Percentiles rank a stretch among this genome's conserved stretches.
phyloP scores from a whole-genome alignment of 2,329 filamentous ascomycete genomes.

The Orbilia blumenaviensis region DNA sequence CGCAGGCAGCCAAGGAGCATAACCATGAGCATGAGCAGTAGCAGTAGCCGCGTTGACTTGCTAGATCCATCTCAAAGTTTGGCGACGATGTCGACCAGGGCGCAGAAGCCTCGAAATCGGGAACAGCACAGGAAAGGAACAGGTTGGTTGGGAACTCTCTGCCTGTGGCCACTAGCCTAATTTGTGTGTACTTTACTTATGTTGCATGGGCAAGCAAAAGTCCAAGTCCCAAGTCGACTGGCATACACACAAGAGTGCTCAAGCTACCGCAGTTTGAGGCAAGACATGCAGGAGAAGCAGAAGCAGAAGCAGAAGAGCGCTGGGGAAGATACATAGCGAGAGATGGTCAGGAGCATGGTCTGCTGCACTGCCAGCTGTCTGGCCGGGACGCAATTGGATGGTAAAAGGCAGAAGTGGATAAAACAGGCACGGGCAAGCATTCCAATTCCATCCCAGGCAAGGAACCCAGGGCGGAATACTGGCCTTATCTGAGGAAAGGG shows the following conservation, averaged over 20 bases:
- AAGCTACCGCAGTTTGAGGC: slow-evolving; percentile 25
- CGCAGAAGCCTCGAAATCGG: slow-evolving; percentile 33
- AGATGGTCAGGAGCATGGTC: slow-evolving; percentile 23
- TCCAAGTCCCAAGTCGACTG: no score
- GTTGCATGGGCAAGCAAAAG: no score
- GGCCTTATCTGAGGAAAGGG: slow-evolving; percentile 24
- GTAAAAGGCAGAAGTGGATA: slow-evolving; percentile 48
- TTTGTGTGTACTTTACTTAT: neutral
- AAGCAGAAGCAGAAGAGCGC: slow-evolving; percentile 14
- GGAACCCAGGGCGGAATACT: slow-evolving; percentile 28
- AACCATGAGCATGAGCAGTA: neutral
- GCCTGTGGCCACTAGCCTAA: neutral
- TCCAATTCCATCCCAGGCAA: slow-evolving; percentile 28
- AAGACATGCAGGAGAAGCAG: slow-evolving; percentile 36
- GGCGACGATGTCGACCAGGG: slow-evolving; percentile 27
- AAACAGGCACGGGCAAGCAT: slow-evolving; percentile 26
- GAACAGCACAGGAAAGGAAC: slow-evolving; percentile 2
- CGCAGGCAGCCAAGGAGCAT: slow-evolving; percentile 4
- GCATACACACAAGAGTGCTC: no score
- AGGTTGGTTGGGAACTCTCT: slow-evolving; percentile 13
- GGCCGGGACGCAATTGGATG: slow-evolving; percentile 47
- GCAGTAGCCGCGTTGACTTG: slow-evolving; percentile 30
- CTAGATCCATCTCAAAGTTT: slow-evolving; percentile 40
- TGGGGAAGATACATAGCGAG: neutral
- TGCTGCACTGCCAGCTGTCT: slow-evolving; percentile 45